Evolutionary conservation across 2,329 filamentous ascomycete species (phyloP), one percentile per base, ranked within the genome.

Genomic region (Phoma sp.): DNA sequence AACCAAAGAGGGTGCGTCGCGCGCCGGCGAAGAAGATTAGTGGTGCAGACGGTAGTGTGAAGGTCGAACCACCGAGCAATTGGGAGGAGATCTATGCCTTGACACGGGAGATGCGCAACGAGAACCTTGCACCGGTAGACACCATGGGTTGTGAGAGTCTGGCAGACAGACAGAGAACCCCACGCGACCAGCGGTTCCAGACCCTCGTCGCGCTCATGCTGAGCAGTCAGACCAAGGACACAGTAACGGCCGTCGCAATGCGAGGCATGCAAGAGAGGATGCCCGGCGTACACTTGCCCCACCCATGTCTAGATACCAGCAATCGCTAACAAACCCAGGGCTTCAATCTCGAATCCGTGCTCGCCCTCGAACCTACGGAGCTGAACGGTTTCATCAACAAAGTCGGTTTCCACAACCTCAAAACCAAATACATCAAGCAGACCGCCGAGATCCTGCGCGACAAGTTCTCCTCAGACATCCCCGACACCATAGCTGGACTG

Each of bases 341-440:
- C 2, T 81, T 97, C 56, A 94, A 85, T 50, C 80, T 97, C 45
- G 84, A 90, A 58, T 92, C 92, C 58, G 83, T 97, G 52, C 81
- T 96, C 10, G 85, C 86, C 2, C 87, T 92, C 25, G 82, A 88
- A 4, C 85, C 91, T 1, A 79, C 79, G 2, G 74, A 79, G 13
- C 80, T 91, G 22, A 94, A 96, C 72, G 79, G 86, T 66, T 79
- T 96, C 63, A 96, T 96, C 61, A 83, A 85, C 73, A 88, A 89
- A 63, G 92, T 96, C 36, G 93, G 93, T 24, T 97, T 97, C 74
- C 93, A 96, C 79, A 96, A 96, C 71, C 93, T 92, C 76, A 97
- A 97, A 79, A 95, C 92, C 2, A 89, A 87, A 77, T 90, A 86
- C 72, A 88, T 96, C 71, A 92, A 95, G 74, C 82, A 86, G 52